Evolutionary conservation across 148 eudicot genomes (phyloP).

Genomic region (Rhododendron molle): DNA sequence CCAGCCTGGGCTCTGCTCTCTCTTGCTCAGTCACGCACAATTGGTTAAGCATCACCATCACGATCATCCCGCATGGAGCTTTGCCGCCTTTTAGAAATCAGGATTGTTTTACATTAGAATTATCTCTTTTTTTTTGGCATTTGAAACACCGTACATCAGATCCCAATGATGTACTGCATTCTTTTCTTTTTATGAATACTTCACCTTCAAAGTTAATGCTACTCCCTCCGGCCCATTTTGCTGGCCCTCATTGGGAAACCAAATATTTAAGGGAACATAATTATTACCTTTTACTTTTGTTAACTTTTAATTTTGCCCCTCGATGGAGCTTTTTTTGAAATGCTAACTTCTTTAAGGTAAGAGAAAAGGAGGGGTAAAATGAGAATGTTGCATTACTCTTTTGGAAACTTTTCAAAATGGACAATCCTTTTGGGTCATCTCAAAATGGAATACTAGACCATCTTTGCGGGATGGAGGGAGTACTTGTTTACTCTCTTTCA

Average conservation of each 20-base stretch:
- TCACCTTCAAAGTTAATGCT: background rate
- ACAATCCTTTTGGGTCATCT: no score
- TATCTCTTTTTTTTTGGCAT: background rate
- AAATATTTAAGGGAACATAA: no score
- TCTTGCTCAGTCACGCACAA: background rate
- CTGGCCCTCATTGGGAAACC: no score
- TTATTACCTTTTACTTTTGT: no score
- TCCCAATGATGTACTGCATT: background rate
- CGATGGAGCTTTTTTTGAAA: no score
- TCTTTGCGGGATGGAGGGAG: background rate
- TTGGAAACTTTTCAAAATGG: no score
- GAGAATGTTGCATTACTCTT: no score
- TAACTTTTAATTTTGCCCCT: no score
- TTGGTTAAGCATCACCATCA: background rate
- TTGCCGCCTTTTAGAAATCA: background rate
- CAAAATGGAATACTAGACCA: no score
- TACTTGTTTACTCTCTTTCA: background rate
- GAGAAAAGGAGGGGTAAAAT: no score
- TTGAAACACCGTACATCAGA: background rate
- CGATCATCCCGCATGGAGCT: background rate
- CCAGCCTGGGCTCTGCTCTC: background rate
- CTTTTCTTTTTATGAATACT: background rate
- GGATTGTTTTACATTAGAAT: background rate
- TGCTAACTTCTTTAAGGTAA: no score
- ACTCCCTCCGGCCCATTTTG: no score